Conservation (phyloP, 345 rosid genomes). For the Hirschfeldia incana region DNA sequence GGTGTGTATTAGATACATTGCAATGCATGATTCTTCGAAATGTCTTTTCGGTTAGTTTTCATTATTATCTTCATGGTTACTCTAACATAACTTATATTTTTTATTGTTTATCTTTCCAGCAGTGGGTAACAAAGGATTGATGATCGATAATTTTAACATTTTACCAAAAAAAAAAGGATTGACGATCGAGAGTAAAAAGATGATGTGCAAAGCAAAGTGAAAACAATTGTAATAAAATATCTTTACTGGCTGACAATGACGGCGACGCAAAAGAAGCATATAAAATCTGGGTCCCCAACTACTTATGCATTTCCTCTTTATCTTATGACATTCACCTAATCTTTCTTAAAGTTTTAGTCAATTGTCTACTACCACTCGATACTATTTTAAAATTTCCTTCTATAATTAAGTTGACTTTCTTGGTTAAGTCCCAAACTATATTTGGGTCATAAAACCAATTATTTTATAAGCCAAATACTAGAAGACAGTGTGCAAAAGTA, state of each 20-base stretch:
- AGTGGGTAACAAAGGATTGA: too few species aligned
- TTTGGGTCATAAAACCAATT: constrained; percentile 4
- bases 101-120: too few species aligned
- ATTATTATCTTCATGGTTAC: not conserved
- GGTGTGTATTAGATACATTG: not conserved
- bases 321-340: constrained; percentile 35
- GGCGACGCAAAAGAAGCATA: constrained; percentile 24
- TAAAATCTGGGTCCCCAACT: constrained; percentile 25
- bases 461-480: not conserved
- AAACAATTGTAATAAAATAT: not conserved
- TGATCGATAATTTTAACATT: too few species aligned
- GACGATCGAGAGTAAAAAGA: not conserved
- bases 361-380: constrained; percentile 30
- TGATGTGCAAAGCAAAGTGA: constrained; percentile 18
- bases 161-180: too few species aligned
- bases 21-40: not conserved
- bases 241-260: constrained; percentile 25
- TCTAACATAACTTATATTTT: not conserved
- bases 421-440: not conserved
- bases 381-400: not conserved
- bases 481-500: constrained; percentile 3
- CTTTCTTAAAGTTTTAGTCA: constrained; percentile 25
- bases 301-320: constrained; percentile 27
- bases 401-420: constrained; percentile 28
- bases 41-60: not conserved